phyloP scores from a whole-genome alignment of 1,284 basidiomycete species.

The Rhodotorula sp. region DNA sequence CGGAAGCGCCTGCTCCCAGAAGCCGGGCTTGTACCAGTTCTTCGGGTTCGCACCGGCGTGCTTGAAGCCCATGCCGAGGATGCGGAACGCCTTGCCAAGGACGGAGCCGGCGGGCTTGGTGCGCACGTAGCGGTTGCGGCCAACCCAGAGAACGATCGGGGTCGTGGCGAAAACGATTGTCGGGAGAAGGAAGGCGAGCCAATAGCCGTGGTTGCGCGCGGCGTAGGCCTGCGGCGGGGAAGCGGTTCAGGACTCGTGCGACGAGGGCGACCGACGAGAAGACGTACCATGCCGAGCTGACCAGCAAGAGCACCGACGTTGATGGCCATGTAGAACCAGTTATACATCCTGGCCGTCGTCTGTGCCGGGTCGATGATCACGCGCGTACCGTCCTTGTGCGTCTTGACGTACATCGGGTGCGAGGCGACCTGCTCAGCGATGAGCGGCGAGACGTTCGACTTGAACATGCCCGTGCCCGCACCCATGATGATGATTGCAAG shows the following conservation, averaged over 20 bases:
- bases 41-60: slow-evolving; percentile 53
- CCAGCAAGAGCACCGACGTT: slow-evolving; percentile 70
- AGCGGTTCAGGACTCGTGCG: too few relatives aligned
- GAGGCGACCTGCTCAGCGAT: slow-evolving; percentile 74
- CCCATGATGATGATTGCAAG: slow-evolving; percentile 70
- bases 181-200: slow-evolving; percentile 52
- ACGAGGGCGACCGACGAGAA: slow-evolving; percentile 31
- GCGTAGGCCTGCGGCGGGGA: neutral
- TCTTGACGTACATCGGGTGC: slow-evolving; percentile 53
- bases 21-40: slow-evolving; percentile 59
- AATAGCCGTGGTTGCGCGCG: slow-evolving; percentile 49
- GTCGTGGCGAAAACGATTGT: slow-evolving; percentile 53
- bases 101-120: slow-evolving; percentile 77
- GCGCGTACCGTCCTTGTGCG: slow-evolving; percentile 65
- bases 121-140: slow-evolving; percentile 65
- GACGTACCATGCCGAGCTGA: slow-evolving; percentile 52
- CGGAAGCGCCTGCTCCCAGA: slow-evolving; percentile 68
- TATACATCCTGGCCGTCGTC: slow-evolving; percentile 62
- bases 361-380: slow-evolving; percentile 78
- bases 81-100: slow-evolving; percentile 58
- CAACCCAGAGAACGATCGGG: slow-evolving; percentile 68
- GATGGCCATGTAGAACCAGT: slow-evolving; percentile 52
- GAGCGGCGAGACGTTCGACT: slow-evolving; percentile 61
- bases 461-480: slow-evolving; percentile 62
- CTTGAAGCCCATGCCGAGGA: slow-evolving; percentile 48